Percentiles rank a stretch among this genome's conserved stretches.
Conservation (phyloP, 73 alveolate species). For the Loxodes magnus region DNA sequence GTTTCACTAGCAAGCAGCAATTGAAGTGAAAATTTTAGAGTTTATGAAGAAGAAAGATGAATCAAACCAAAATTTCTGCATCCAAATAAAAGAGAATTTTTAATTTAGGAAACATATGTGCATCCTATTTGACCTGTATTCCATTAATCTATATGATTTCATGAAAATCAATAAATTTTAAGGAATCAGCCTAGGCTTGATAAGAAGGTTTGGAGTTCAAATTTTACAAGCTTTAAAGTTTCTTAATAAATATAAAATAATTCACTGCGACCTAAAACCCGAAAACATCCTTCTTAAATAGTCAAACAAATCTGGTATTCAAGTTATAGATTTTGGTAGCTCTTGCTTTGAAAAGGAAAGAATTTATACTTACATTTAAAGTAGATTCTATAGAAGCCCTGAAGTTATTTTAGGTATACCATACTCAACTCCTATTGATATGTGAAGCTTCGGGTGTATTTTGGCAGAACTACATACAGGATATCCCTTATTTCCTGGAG, state of each 20-base stretch:
- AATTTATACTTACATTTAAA: constrained; percentile 70
- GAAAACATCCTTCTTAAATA: constrained; percentile 61
- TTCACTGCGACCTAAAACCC: constrained; percentile 86
- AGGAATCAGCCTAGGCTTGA: constrained; percentile 52
- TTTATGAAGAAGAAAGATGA: no score
- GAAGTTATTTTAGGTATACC: constrained; percentile 91
- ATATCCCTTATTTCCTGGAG: constrained; percentile 86
- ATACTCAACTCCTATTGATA: constrained; percentile 82
- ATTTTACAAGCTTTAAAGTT: constrained; percentile 47
- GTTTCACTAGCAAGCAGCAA: no score
- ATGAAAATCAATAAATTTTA: constrained; percentile 53
- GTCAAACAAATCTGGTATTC: constrained; percentile 50
- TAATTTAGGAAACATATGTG: no score
- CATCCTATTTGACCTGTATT: constrained; percentile 52
- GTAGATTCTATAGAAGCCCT: constrained; percentile 92
- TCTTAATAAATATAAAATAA: constrained; percentile 37
- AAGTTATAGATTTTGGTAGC: constrained; percentile 73
- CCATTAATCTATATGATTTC: constrained; percentile 60
- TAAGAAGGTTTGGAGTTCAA: constrained; percentile 58
- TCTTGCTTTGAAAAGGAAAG: constrained; percentile 60
- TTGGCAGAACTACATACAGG: constrained; percentile 86
- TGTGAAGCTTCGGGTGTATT: constrained; percentile 95
- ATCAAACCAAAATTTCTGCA: constrained; percentile 65
- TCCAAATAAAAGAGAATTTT: constrained; percentile 42
- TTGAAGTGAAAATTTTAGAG: no score